phyloP scores from a whole-genome alignment of 2,329 filamentous ascomycete genomes.

The Aspergillus unguis region DNA sequence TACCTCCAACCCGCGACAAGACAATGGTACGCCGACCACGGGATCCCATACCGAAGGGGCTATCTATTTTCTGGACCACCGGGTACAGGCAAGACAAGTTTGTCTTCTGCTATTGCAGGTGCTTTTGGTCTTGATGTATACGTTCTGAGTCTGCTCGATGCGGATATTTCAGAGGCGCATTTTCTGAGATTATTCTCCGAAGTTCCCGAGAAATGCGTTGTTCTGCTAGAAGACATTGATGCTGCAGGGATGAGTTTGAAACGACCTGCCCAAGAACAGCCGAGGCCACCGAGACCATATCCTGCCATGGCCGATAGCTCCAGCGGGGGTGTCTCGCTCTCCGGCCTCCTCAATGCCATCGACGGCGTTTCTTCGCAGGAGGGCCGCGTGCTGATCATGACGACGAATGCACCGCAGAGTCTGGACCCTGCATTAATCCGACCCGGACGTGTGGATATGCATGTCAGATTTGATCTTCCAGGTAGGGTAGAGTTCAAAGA shows the following conservation, averaged over 20 bases:
- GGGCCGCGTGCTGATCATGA: conserved; percentile 78
- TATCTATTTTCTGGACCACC: conserved; percentile 76
- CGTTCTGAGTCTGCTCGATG: conserved; percentile 59
- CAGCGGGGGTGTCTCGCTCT: conserved; percentile 58
- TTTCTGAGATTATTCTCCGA: conserved; percentile 58
- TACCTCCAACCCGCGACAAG: conserved; percentile 66
- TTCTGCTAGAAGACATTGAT: conserved; percentile 68
- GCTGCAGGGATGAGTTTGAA: conserved; percentile 53
- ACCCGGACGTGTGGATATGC: conserved; percentile 68
- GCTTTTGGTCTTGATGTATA: conserved; percentile 66
- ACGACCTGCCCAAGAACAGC: not conserved
- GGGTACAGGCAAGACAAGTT: conserved; percentile 70
- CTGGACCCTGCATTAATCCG: conserved; percentile 70
- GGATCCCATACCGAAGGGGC: conserved; percentile 71
- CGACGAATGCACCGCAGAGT: conserved; percentile 69
- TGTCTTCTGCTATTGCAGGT: conserved; percentile 64
- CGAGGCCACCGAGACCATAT: not conserved
- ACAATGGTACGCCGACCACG: conserved; percentile 70
- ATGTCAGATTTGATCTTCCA: conserved; percentile 54
- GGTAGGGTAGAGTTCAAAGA: conserved; percentile 25
- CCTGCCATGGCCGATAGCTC: not conserved
- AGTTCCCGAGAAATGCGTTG: conserved; percentile 61
- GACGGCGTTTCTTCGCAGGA: conserved; percentile 77
- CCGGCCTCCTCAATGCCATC: conserved; percentile 75
- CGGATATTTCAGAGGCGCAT: conserved; percentile 60